Evolutionary conservation across 768 basidiomycete species (phyloP).

Genomic region (Suillus subaureus): DNA sequence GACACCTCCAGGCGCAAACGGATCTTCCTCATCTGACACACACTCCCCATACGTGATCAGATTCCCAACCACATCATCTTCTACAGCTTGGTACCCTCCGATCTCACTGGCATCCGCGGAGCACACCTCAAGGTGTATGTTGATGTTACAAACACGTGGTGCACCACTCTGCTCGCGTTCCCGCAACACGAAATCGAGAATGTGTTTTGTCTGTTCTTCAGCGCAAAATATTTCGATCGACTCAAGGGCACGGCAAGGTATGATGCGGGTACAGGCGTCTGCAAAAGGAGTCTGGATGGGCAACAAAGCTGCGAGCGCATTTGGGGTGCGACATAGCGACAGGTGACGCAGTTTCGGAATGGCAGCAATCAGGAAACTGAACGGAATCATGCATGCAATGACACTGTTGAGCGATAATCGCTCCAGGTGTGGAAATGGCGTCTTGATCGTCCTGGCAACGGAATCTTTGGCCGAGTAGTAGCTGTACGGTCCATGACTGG

Average conservation of each 20-base stretch:
- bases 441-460: slow-evolving; percentile 17
- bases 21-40: slow-evolving; percentile 18
- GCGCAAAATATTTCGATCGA: slow-evolving; percentile 17
- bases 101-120: not conserved
- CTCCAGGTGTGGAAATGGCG: slow-evolving; percentile 39
- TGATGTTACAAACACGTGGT: slow-evolving; percentile 31
- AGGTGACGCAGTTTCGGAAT: slow-evolving; percentile 21
- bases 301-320: slow-evolving; percentile 19
- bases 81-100: slow-evolving; percentile 13
- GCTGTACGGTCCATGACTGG: not conserved
- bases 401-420: slow-evolving; percentile 40
- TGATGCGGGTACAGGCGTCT: not conserved
- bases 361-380: slow-evolving; percentile 19
- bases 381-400: slow-evolving; percentile 31
- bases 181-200: slow-evolving; percentile 15
- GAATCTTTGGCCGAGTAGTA: slow-evolving; percentile 15
- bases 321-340: slow-evolving; percentile 23
- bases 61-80: slow-evolving; percentile 26
- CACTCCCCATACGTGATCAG: slow-evolving; percentile 24
- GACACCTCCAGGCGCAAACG: slow-evolving; percentile 36
- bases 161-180: slow-evolving; percentile 24
- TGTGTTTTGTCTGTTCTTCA: slow-evolving; percentile 17
- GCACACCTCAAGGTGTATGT: slow-evolving; percentile 29
- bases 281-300: slow-evolving; percentile 19
- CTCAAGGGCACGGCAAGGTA: slow-evolving; percentile 17